Evolutionary conservation across 2,329 filamentous ascomycete genomes (phyloP), one percentile per base, ranked within the genome.

Genomic region (Ceratocystis harringtonii): DNA sequence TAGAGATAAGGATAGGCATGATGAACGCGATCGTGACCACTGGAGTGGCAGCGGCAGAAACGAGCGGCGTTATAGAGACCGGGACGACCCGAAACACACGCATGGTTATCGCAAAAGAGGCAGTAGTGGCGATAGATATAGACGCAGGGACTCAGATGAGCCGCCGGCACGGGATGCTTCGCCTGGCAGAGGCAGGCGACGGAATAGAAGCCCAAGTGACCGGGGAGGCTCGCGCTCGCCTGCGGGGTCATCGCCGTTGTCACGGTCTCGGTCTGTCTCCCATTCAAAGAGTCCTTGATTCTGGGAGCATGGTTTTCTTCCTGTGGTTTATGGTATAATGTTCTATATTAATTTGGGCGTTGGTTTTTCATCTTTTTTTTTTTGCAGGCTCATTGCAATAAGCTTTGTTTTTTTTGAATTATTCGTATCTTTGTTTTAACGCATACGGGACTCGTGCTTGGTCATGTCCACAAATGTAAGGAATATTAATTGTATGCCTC

Each of bases 51-150:
- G 57, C 41, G 32, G 58, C n/a, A 43, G 45, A 36, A 60, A 60
- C 28, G 66, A 55, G 6, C 52, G 65, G 41, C 48, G 66, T 8
- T 65, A 67, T 41, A 52, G 63, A 45, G 66, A 67, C 62, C 60
- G 63, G 30, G 65, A 67, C 50, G 62, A 63, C 28, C 65, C 61
- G 61, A 62, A 36, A n/a, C 58, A 63, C 17, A 32, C 50, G 44
- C 52, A 30, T 17, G 55, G n/a, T 30, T n/a, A 10, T 41, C 61
- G 60, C 15, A 41, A 17, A 28, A 45, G 45, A 17, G 36, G 32
- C 5, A 41, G 17, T 19, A 55, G 43, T 15, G 58, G 43, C 28
- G 48, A 64, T 57, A 52, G 36, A 44, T 63, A 62, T 22, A 61
- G 19, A 19, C 55, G 61, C 12, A 61, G 43, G 7, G 55, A 50